Conservation (phyloP, 257 asterid genomes). For the Solanum boliviense region DNA sequence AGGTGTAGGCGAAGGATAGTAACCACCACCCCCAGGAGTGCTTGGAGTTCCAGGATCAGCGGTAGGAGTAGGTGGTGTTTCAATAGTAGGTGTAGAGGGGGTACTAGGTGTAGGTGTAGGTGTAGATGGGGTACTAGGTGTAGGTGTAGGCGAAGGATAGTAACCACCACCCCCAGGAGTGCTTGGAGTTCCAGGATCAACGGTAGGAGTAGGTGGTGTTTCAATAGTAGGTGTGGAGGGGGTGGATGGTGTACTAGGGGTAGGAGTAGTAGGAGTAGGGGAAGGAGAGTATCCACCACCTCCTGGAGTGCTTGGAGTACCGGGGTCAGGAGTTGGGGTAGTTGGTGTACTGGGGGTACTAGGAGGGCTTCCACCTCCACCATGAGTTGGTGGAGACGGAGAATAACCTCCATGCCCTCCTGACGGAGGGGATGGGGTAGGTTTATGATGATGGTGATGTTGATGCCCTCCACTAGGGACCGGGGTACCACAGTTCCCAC, state of each 20-base stretch:
- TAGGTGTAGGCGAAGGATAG: conserved; percentile 1
- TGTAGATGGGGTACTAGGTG: not conserved
- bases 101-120: not conserved
- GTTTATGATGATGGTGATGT: conserved; percentile 27
- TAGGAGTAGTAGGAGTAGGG: conserved; percentile 20
- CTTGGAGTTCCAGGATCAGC: conserved; percentile 17
- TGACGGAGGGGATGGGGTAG: conserved; percentile 31
- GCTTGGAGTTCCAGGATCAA: conserved; percentile 19
- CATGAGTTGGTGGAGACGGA: not conserved
- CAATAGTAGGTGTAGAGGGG: not conserved
- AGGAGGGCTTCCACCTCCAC: not conserved
- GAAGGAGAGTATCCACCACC: not conserved
- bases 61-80: conserved; percentile 6
- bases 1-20: conserved; percentile 19
- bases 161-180: conserved; percentile 49
- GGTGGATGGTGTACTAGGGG: conserved; percentile 7
- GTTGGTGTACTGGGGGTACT: not conserved
- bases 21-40: conserved; percentile 33
- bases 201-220: conserved; percentile 6
- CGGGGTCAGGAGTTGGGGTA: not conserved
- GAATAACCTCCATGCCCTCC: conserved; percentile 13
- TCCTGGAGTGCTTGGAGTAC: not conserved
- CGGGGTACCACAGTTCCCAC: conserved; percentile 58
- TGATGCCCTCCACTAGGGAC: conserved; percentile 50
- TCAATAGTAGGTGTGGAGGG: not conserved